Evolutionary conservation across 345 rosid species (phyloP).

Genomic region (Camelina laxa): DNA sequence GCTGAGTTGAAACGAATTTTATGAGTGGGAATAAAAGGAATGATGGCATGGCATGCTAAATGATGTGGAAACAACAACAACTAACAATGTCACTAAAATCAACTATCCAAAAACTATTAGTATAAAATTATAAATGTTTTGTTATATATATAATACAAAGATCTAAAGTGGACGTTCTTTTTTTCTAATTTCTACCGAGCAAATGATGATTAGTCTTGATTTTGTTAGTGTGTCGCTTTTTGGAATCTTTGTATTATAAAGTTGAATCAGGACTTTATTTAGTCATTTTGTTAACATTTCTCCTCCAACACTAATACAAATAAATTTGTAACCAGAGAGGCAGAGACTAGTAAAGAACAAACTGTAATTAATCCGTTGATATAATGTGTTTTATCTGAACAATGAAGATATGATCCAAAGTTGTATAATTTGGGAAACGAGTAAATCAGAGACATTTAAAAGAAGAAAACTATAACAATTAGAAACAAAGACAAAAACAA

Average conservation of each 20-base stretch:
- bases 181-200: not conserved
- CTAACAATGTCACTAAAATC: slow-evolving; percentile 26
- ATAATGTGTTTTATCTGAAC: too few relatives aligned
- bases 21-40: slow-evolving; percentile 2
- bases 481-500: too few relatives aligned
- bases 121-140: not conserved
- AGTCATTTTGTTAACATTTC: too few relatives aligned
- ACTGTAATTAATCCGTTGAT: too few relatives aligned
- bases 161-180: slow-evolving; percentile 16
- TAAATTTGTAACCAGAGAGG: too few relatives aligned
- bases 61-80: slow-evolving; percentile 37
- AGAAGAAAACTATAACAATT: too few relatives aligned
- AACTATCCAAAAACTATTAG: not conserved
- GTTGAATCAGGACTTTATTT: not conserved
- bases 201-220: slow-evolving; percentile 12
- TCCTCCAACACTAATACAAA: too few relatives aligned
- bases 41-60: slow-evolving; percentile 20
- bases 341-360: too few relatives aligned
- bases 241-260: slow-evolving; percentile 18
- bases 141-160: not conserved
- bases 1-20: not conserved
- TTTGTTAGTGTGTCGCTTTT: slow-evolving; percentile 18
- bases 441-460: too few relatives aligned
- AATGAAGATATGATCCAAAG: too few relatives aligned
- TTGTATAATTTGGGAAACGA: too few relatives aligned